Evolutionary conservation across 2,329 filamentous ascomycete species (phyloP).

Genomic region (Thielaviopsis punctulata): DNA sequence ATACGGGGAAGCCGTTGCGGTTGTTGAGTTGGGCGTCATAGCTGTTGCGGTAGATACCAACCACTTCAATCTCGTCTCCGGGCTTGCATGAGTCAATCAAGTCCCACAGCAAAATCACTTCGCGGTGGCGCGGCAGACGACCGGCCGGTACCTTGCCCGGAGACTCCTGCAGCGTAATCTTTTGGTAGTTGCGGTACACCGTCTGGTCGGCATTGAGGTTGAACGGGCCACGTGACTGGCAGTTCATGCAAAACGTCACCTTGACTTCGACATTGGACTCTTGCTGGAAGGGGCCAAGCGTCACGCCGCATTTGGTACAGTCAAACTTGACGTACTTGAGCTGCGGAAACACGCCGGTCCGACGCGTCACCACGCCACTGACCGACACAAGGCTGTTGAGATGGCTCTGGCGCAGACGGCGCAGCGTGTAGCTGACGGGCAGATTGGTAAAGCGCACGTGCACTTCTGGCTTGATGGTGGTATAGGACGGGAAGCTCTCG

Average conservation of each 20-base stretch:
- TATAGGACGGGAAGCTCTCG: slow-evolving; percentile 92
- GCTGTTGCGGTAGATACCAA: slow-evolving; percentile 93
- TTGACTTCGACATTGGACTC: slow-evolving; percentile 94
- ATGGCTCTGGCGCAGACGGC: slow-evolving; percentile 86
- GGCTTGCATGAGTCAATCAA: slow-evolving; percentile 93
- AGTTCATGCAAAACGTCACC: slow-evolving; percentile 90
- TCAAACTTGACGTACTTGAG: slow-evolving; percentile 98
- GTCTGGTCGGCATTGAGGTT: slow-evolving; percentile 95
- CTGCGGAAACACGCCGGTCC: slow-evolving; percentile 91
- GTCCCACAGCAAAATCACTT: slow-evolving; percentile 93
- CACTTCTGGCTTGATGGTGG: slow-evolving; percentile 92
- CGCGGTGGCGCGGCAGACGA: slow-evolving; percentile 78
- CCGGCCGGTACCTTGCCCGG: slow-evolving; percentile 93
- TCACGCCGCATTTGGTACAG: slow-evolving; percentile 81
- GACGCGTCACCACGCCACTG: slow-evolving; percentile 82
- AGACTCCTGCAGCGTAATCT: slow-evolving; percentile 89
- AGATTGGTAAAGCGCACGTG: slow-evolving; percentile 93
- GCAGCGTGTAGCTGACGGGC: slow-evolving; percentile 85
- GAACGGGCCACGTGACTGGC: slow-evolving; percentile 87
- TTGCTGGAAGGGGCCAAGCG: slow-evolving; percentile 89
- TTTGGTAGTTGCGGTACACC: slow-evolving; percentile 97
- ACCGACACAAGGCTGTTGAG: slow-evolving; percentile 91
- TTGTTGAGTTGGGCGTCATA: slow-evolving; percentile 97
- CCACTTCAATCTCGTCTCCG: slow-evolving; percentile 93
- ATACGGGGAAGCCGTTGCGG: slow-evolving; percentile 95